Base-by-base conservation (phyloP, 495 filamentous ascomycete genomes). In the Neurospora sp. region DNA sequence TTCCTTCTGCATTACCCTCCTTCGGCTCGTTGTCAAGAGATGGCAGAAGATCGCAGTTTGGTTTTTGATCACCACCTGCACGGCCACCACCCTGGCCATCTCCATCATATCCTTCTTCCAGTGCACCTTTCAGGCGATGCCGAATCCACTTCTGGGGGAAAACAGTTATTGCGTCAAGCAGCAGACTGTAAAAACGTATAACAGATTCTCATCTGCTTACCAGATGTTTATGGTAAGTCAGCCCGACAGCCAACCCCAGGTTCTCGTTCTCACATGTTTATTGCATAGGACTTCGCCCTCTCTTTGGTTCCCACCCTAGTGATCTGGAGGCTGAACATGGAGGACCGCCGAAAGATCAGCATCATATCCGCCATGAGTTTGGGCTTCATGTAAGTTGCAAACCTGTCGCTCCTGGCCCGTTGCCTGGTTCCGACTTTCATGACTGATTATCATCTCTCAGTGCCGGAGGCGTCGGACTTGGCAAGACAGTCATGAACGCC, bases 1-100 rank as follows among this genome's bases (percentile, higher is more conserved):
- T 20, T 73, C 71, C 27, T 73, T 73, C 41, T 73, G 71, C 68
- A 42, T 73, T 31, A 73, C 71, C 0, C 39, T 73, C n/a, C 65
- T 73, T 3, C 71, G 71, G 5, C 39, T 73, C 39, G 61, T 40
- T 14, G 65, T 73, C 65, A 46, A 22, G 65, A 38, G 39, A 14
- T 73, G 71, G 71, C 71, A 73, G 20, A 70, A 48, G 68, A 16
- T 38, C 16, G 12, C 69, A 8, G 35, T 73, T 35, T 73, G 71
- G 71, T 37, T 46, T 5, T 73, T 68, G 65, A 70, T 70, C 31
- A 42, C 48, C 31, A 73, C 71, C 65, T 59, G 48, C 20, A 59
- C 48, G 3, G 48, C 20, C 20, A 59, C 1, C 10, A 59, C 48
- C 10, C 9, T 59, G 9, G 48, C 11, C 9, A 22, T 59, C 20